Percentiles rank a stretch among this genome's conserved stretches.
phyloP scores from a whole-genome alignment of 306 rosid species.

The Casuarina cunninghamiana region DNA sequence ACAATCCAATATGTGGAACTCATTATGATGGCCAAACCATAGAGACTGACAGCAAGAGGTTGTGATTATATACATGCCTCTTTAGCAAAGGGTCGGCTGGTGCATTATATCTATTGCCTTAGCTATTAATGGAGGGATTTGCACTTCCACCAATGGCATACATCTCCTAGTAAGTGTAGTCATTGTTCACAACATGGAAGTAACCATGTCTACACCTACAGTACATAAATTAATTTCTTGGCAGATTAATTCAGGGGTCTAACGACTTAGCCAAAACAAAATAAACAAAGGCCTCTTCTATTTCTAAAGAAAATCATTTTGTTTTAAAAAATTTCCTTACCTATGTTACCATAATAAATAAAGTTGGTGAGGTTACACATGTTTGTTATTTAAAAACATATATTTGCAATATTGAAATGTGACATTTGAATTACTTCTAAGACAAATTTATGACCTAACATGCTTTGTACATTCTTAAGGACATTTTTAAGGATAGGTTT shows the following conservation, averaged over 20 bases:
- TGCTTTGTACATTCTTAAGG: too few relatives aligned
- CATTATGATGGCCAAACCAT: slow-evolving; percentile 8
- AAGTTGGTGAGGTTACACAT: too few relatives aligned
- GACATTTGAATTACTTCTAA: too few relatives aligned
- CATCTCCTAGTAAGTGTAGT: slow-evolving; percentile 99
- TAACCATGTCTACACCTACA: slow-evolving; percentile 97
- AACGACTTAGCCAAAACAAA: slow-evolving; percentile 9
- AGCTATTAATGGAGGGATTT: slow-evolving; percentile 92
- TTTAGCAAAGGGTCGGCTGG: slow-evolving; percentile 87
- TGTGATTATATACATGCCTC: slow-evolving; percentile 80
- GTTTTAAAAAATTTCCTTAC: too few relatives aligned
- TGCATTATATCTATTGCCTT: slow-evolving; percentile 95
- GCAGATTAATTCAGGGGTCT: slow-evolving; percentile 19
- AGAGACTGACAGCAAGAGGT: too few relatives aligned
- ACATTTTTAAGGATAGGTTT: too few relatives aligned
- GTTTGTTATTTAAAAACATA: too few relatives aligned
- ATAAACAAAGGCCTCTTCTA: slow-evolving; percentile 10
- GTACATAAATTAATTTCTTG: slow-evolving; percentile 17
- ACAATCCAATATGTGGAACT: slow-evolving; percentile 7
- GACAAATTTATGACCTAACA: too few relatives aligned
- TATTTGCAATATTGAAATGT: too few relatives aligned
- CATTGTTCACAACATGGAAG: slow-evolving; percentile 99
- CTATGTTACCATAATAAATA: too few relatives aligned
- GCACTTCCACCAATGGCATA: slow-evolving; percentile 99
- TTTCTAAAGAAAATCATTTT: too few relatives aligned